phyloP scores from a whole-genome alignment of 2,329 filamentous ascomycete genomes.

The Calonectria naviculata region DNA sequence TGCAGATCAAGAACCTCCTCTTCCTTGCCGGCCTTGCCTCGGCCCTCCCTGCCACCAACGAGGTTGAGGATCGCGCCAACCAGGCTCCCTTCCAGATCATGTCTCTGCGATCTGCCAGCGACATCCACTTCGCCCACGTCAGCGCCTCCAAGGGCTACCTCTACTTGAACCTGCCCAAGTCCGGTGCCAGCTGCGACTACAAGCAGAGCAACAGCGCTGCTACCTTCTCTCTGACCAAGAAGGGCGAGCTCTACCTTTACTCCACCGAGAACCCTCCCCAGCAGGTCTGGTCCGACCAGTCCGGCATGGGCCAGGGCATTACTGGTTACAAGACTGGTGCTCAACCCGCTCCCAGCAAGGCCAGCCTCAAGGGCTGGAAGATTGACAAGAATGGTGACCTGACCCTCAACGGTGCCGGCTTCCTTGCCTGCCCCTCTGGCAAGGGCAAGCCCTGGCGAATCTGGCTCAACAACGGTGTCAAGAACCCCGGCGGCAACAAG shows the following conservation, averaged over 20 bases:
- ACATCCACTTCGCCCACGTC: conserved; percentile 58
- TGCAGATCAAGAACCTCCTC: conserved; percentile 36
- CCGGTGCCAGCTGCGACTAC: conserved; percentile 61
- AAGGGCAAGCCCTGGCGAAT: neutral
- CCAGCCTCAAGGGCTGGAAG: neutral
- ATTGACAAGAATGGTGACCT: neutral
- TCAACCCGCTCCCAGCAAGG: neutral
- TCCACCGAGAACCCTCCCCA: conserved; percentile 52
- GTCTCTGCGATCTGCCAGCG: conserved; percentile 59
- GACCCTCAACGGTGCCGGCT: neutral
- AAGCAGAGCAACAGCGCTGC: conserved; percentile 50
- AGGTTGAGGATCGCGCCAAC: conserved; percentile 6
- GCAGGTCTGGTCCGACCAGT: conserved; percentile 64
- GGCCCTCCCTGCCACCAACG: conserved; percentile 34
- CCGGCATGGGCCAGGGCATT: conserved; percentile 58
- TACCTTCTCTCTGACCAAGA: conserved; percentile 59
- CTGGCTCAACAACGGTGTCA: neutral
- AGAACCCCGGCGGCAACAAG: neutral
- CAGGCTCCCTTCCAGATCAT: conserved; percentile 56
- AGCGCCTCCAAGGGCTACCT: conserved; percentile 57
- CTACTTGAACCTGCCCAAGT: conserved; percentile 52
- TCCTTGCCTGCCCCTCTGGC: neutral
- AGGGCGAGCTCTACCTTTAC: conserved; percentile 57
- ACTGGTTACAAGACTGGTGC: neutral
- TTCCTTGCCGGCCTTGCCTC: conserved; percentile 33